Evolutionary conservation across 2,329 filamentous ascomycete genomes (phyloP), one percentile per base, ranked within the genome.

Genomic region (Pseudocercospora vitis): DNA sequence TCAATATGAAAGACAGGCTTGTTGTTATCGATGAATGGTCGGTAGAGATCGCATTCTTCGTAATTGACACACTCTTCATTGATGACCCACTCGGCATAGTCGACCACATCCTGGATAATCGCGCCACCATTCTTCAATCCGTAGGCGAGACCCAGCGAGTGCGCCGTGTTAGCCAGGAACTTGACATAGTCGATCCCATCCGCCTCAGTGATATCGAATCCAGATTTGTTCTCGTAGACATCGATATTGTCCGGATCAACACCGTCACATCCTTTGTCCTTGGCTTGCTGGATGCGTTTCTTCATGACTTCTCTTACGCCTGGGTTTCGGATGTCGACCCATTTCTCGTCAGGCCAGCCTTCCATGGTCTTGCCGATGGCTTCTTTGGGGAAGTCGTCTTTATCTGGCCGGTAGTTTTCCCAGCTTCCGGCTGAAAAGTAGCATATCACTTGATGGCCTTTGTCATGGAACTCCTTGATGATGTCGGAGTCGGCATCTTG

Each of bases 1-100:
- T 89, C 86, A 59, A 89, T 86, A 65, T 88, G 82, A 66, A 88
- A 88, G 29, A 89, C 85, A 2, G 86, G 84, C 67, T 88, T 88
- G 23, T 76, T 75, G 4, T 78, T 78, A 9, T 77, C 63, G 49
- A 84, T 77, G 63, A 88, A 88, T 2, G 78, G 69, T 1, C 73
- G 68, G 66, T 83, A 88, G 1, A 71, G 77, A 33, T 73, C 71
- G 66, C 85, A 88, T 66, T 88, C 85, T 2, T 71, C 56, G 62
- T 81, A 82, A 7, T 39, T 18, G 23, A 50, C 39, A 26, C 52
- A 54, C 19, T 50, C 39, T 29, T 54, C 46, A 8, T 55, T 46
- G 14, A 55, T 39, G 6, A 18, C 35, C 4, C 14, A 39, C 2
- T 23, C 35, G 4, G 78, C 80, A 70, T 85, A 88, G 64, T 86